Base-by-base conservation (phyloP, 768 basidiomycete species). In the Termitomyces sp. region DNA sequence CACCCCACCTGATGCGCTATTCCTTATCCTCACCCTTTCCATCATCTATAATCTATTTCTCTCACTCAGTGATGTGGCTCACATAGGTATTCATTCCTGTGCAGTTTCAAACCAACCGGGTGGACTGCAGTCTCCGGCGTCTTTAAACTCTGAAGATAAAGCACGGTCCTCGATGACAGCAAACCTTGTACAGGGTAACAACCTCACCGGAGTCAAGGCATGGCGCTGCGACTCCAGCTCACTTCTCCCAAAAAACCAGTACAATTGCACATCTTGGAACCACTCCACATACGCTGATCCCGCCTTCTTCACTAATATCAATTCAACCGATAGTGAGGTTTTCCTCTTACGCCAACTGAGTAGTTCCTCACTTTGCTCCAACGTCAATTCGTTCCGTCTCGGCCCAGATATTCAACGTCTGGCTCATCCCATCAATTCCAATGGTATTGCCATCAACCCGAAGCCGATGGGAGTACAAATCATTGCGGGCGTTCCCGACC, bases 241-340 rank as follows among this genome's bases (percentile, higher is more conserved):
- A 5, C 36, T 11, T 3, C 12, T 27, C 12, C 48, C 35, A 23
- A n/a, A 12, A n/a, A 48, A 54, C 13, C 27, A 53, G 20, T 50
- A 45, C 41, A 46, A 53, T 20, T 67, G 66, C 44, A 60, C 56
- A 10, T 31, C 52, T 7, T 67, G 64, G 64, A 52, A 47, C 23
- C 65, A 67, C 52, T 58, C 58, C 0, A 67, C 66, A 3, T 64
- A 59, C 29, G 61, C 53, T 27, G 64, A 67, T n/a, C 29, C 31
- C 15, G 52, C 49, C 12, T 25, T 62, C 27, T 65, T 62, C 50
- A 6, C 13, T 15, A 47, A 31, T 9, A 32, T 65, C 12, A 67
- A 67, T 32, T 53, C 58, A 6, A 64, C 66, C 4, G 66, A 67
- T 38, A 62, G 60, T 20, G 66, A 60, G 25, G 54, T 60, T 38